Evolutionary conservation across 208 protist genomes (phyloP).

Genomic region (Crithidia thermophila): DNA sequence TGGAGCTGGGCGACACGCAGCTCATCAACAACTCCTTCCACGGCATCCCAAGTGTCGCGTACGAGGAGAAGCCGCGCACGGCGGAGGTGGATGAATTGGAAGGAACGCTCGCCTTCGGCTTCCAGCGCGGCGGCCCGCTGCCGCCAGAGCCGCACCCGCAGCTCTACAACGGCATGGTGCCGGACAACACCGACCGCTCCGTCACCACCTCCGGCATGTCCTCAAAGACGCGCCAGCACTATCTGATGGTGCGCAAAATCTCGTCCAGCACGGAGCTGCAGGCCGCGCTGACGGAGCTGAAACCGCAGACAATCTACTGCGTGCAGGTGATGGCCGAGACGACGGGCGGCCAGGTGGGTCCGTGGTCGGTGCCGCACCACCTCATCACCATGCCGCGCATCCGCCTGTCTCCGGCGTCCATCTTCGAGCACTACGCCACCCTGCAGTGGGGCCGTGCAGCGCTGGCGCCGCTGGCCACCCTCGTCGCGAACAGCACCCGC

Average conservation of each 20-base stretch:
- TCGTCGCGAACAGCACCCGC: background rate
- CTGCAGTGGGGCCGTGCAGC: slow-evolving; percentile 58
- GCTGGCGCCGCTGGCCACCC: slow-evolving; percentile 23
- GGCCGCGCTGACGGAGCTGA: slow-evolving; percentile 7
- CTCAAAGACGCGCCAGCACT: slow-evolving; percentile 13
- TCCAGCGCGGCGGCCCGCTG: slow-evolving; percentile 29
- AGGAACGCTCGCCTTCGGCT: slow-evolving; percentile 28
- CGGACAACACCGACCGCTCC: background rate
- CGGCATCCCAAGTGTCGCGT: background rate
- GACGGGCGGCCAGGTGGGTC: slow-evolving; percentile 71
- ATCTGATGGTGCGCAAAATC: slow-evolving; percentile 36
- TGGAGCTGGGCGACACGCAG: slow-evolving; percentile 11
- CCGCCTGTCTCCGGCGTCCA: slow-evolving; percentile 34
- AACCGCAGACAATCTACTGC: slow-evolving; percentile 62
- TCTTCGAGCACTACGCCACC: slow-evolving; percentile 79
- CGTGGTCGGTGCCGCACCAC: slow-evolving; percentile 73
- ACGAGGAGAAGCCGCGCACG: slow-evolving; percentile 19
- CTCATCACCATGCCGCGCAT: slow-evolving; percentile 80
- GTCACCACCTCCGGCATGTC: too few relatives aligned
- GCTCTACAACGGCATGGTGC: slow-evolving; percentile 25
- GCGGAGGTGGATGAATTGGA: slow-evolving; percentile 32
- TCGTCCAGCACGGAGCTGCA: slow-evolving; percentile 25
- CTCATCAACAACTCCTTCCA: slow-evolving; percentile 26
- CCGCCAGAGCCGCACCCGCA: slow-evolving; percentile 27
- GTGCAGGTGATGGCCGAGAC: slow-evolving; percentile 86